Conservation (phyloP, 2,329 filamentous ascomycete genomes). For the Pyrenochaeta sp. region DNA sequence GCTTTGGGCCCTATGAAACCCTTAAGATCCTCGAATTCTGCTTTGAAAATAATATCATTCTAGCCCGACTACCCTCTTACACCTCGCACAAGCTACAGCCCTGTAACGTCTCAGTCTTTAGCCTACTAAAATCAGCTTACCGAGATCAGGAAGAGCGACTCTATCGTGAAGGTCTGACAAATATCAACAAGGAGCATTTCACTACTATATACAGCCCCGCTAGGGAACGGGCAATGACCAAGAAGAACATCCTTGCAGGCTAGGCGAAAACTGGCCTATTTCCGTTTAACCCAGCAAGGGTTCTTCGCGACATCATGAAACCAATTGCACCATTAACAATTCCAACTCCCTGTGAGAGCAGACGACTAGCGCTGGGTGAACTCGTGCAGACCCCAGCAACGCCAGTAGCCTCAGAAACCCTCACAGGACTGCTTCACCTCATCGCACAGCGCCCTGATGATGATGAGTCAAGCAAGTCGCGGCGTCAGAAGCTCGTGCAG, state of each 20-base stretch:
- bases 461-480: too few species aligned
- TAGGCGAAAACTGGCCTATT: not conserved
- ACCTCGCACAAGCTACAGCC: not conserved
- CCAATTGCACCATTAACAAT: too few species aligned
- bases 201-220: not conserved
- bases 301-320: too few species aligned
- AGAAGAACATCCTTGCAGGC: not conserved
- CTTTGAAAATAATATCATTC: conserved; percentile 36
- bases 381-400: too few species aligned
- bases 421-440: too few species aligned
- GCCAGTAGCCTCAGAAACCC: too few species aligned
- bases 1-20: conserved; percentile 47
- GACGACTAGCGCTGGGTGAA: too few species aligned
- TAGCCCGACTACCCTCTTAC: not conserved
- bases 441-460: too few species aligned
- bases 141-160: not conserved
- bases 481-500: too few species aligned
- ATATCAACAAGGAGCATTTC: not conserved
- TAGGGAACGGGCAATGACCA: not conserved
- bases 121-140: not conserved
- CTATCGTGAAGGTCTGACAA: not conserved
- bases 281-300: not conserved
- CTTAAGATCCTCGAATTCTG: conserved; percentile 44
- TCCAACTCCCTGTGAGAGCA: too few species aligned
- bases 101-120: not conserved